Conservation (phyloP, 2,329 filamentous ascomycete species). For the Penicillium sp. region DNA sequence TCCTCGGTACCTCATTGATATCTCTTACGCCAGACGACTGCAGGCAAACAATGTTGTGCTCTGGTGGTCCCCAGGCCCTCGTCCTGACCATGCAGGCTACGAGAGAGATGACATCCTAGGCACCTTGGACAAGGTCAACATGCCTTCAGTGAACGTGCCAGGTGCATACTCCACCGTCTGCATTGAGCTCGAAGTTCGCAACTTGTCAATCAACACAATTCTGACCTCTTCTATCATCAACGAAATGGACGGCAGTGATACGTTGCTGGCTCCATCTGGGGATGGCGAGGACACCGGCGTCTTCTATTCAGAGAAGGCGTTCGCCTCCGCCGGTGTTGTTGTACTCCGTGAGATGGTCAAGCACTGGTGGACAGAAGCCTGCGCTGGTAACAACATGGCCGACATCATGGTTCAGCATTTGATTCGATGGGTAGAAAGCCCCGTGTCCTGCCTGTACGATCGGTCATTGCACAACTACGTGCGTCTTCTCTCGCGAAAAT, state of each 20-base stretch:
- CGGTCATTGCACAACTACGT: slow-evolving; percentile 94
- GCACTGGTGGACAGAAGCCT: slow-evolving; percentile 95
- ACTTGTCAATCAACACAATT: slow-evolving; percentile 96
- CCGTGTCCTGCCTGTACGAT: slow-evolving; percentile 93
- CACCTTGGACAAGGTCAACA: slow-evolving; percentile 80
- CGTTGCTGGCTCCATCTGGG: slow-evolving; percentile 78
- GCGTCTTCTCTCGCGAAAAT: slow-evolving; percentile 97
- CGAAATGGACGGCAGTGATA: slow-evolving; percentile 86
- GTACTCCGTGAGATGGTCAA: slow-evolving; percentile 98
- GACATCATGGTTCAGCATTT: slow-evolving; percentile 97
- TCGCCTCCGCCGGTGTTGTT: slow-evolving; percentile 85
- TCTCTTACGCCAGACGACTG: slow-evolving; percentile 87
- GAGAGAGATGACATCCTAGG: slow-evolving; percentile 88
- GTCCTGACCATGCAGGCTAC: slow-evolving; percentile 93
- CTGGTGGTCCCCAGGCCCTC: slow-evolving; percentile 90
- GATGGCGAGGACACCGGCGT: slow-evolving; percentile 67
- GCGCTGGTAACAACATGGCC: slow-evolving; percentile 86
- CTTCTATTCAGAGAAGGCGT: slow-evolving; percentile 83
- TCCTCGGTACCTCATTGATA: slow-evolving; percentile 90
- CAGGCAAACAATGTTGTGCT: slow-evolving; percentile 91
- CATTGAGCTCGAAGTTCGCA: slow-evolving; percentile 90
- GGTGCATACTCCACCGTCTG: slow-evolving; percentile 95
- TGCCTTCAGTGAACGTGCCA: slow-evolving; percentile 91
- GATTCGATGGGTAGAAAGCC: slow-evolving; percentile 94
- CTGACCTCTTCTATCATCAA: slow-evolving; percentile 95